Conservation (phyloP, 108 stramenopile genomes). For the Hondaea fermentalgiana region DNA sequence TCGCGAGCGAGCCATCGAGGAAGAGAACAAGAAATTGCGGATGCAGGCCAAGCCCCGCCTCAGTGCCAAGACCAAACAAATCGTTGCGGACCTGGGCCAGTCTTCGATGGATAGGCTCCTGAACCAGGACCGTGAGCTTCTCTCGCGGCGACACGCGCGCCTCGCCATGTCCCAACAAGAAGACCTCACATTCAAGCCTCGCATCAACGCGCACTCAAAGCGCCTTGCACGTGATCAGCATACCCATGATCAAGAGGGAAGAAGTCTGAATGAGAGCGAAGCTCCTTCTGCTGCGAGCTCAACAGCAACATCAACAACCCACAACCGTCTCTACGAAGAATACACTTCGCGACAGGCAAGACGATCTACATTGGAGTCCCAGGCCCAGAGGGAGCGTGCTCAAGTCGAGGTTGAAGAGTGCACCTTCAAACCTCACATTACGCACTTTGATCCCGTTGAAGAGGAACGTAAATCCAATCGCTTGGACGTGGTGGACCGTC, state of each 20-base stretch:
- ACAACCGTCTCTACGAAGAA: background rate
- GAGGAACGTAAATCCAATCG: background rate
- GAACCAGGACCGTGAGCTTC: background rate
- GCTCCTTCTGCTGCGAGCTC: background rate
- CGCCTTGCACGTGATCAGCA: background rate
- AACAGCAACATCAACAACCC: background rate
- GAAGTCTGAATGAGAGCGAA: background rate
- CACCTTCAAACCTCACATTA: constrained; percentile 14
- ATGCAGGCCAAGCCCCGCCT: background rate
- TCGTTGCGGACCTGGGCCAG: background rate
- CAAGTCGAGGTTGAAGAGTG: background rate
- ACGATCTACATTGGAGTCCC: background rate
- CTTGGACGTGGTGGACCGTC: background rate
- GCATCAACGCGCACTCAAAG: background rate
- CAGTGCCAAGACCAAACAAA: background rate
- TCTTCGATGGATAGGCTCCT: background rate
- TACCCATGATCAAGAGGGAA: too few relatives aligned
- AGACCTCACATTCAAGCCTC: background rate
- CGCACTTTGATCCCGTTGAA: background rate
- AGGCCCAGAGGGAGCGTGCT: background rate
- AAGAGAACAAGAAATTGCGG: background rate
- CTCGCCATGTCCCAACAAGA: background rate
- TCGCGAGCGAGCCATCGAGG: background rate
- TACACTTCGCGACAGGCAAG: background rate
- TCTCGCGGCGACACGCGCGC: background rate